phyloP scores from a whole-genome alignment of 768 basidiomycete species.

The Lepiota brunneoincarnata region DNA sequence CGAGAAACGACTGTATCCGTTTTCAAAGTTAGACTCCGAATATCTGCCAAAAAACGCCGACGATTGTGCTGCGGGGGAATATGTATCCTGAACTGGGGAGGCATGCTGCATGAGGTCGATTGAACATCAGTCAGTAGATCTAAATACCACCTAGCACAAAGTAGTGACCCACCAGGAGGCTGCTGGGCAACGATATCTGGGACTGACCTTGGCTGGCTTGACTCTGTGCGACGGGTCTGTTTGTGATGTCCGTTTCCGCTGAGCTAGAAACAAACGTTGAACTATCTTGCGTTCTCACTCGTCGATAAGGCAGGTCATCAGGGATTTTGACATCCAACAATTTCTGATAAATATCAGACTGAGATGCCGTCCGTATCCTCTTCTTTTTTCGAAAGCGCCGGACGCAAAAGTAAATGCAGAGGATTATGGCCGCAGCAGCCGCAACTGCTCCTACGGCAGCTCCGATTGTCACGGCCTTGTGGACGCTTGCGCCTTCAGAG shows the following conservation, averaged over 20 bases:
- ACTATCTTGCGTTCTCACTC: neutral
- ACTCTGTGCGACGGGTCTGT: neutral
- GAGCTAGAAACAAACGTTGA: neutral
- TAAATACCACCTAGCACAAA: neutral
- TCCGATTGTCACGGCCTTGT: neutral
- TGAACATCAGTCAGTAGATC: neutral
- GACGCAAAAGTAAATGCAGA: neutral
- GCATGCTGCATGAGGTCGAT: neutral
- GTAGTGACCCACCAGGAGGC: neutral
- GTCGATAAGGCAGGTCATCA: neutral
- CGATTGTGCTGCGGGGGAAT: conserved; percentile 13
- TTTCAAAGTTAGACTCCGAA: neutral
- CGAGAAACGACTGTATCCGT: neutral
- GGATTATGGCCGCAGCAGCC: neutral
- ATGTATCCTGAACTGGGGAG: neutral
- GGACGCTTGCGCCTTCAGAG: neutral
- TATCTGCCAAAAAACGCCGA: conserved; percentile 8
- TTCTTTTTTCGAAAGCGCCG: neutral
- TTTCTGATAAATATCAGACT: neutral
- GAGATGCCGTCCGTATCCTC: neutral
- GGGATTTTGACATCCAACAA: neutral
- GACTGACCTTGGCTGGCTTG: neutral
- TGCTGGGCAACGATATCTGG: neutral
- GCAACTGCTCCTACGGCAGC: neutral
- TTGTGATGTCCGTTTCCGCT: neutral